phyloP scores from a whole-genome alignment of 148 eudicot genomes.

The Salicornia ramosissima region DNA sequence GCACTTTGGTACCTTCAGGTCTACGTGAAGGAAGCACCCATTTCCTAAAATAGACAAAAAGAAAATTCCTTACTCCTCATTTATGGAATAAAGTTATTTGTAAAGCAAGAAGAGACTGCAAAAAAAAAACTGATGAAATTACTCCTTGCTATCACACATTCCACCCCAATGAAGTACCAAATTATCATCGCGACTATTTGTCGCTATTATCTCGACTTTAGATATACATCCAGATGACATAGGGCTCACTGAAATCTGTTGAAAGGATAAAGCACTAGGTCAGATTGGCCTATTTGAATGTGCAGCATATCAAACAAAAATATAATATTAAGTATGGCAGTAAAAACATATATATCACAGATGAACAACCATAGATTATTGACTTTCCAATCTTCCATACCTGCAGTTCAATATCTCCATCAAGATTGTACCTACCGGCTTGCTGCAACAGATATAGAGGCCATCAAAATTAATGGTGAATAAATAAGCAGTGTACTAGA shows the following conservation, averaged over 20 bases:
- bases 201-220: constrained; percentile 52
- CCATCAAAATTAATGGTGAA: constrained; percentile 8
- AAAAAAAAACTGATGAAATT: constrained; percentile 18
- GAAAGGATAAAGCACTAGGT: constrained; percentile 15
- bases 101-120: constrained; percentile 2
- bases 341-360: neutral
- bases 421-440: constrained; percentile 67
- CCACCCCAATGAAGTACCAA: constrained; percentile 91
- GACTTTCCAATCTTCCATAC: constrained; percentile 30
- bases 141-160: constrained; percentile 53
- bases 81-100: neutral
- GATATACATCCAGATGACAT: constrained; percentile 46
- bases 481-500: neutral
- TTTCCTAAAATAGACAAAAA: constrained; percentile 33
- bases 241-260: constrained; percentile 65
- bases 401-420: constrained; percentile 76
- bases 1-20: constrained; percentile 69
- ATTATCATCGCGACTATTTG: constrained; percentile 47
- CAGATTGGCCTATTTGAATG: constrained; percentile 3
- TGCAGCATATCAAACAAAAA: neutral
- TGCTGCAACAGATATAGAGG: constrained; percentile 38
- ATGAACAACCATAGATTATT: neutral
- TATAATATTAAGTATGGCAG: no score
- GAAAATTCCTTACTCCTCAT: neutral
- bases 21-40: constrained; percentile 76